Evolutionary conservation across 2,329 filamentous ascomycete species (phyloP), one percentile per base, ranked within the genome.

Genomic region (Botrytis porri): DNA sequence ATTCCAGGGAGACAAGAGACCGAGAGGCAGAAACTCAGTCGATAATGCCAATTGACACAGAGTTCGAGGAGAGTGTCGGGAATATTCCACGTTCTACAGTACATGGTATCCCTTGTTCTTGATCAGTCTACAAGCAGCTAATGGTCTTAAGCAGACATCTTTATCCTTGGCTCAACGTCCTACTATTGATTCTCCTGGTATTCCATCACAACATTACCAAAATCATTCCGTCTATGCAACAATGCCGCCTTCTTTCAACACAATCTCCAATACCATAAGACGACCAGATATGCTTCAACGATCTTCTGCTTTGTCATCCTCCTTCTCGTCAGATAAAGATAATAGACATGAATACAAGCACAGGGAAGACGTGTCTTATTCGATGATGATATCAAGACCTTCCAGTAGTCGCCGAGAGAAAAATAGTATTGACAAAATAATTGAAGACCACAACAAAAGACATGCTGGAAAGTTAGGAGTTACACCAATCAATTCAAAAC

Each of bases 1-100:
- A 12, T 35, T 6, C 5, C 3, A 9, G 14, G 3, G 6, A 2
- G 6, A 0, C 6, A 57, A 29, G 22, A 35, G 20, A 6, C 5
- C n/a, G 32, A 25, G 41, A 48, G 7, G 20, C 6, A 35, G 12
- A 22, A 25, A 35, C 20, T 32, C 29, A 6, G 4, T 65, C 10
- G 14, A 14, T 3, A 3, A 25, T 48, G 12, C 63, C 29, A 48
- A 4, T 35, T 48, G 29, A 5, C 8, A 37, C 41, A 9, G 7
- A 18, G 4, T 6, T 35, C 1, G 29, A 51, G 5, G 32, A 51
- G 32, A 32, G 9, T 25, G 1, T 45, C 4, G 29, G 16, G 32
- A n/a, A n/a, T n/a, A 3, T 4, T 25, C 43, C n/a, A 48, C 2
- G 1, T 32, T 9, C 16, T 32, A 18, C 8, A 14, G 63, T 66